Conservation (phyloP, 192 early-diverging fungal genomes). For the Coemansia sp. region DNA sequence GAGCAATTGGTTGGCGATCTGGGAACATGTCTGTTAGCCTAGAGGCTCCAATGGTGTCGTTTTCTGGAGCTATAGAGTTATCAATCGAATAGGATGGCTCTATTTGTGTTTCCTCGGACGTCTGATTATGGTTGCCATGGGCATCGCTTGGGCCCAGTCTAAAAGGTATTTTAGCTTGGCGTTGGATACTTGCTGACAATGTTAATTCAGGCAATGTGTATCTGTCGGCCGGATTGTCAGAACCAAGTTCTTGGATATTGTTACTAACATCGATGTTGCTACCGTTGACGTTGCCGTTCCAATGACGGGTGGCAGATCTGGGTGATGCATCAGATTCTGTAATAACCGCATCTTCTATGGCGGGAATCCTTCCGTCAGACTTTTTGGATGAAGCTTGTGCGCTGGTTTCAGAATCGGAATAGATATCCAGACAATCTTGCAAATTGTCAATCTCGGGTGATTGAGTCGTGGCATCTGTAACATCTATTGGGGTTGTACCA, state of each 20-base stretch:
- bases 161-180: not conserved
- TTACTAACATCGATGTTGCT: not conserved
- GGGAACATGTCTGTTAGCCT: constrained; percentile 43
- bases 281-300: not conserved
- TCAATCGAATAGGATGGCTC: not conserved
- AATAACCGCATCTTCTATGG: no score
- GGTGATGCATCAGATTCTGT: not conserved
- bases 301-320: not conserved
- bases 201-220: not conserved
- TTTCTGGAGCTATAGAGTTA: not conserved
- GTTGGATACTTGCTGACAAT: not conserved
- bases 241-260: no score
- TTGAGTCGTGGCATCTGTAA: not conserved
- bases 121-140: not conserved
- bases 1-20: constrained; percentile 38
- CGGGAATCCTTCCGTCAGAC: not conserved
- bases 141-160: not conserved
- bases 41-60: not conserved
- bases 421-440: constrained; percentile 34
- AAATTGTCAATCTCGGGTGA: constrained; percentile 5
- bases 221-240: not conserved
- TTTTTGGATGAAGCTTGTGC: not conserved
- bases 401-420: constrained; percentile 17
- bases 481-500: not conserved
- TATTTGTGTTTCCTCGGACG: not conserved